These are phyloP conservation scores for Rhodotorula sp. DNA, from an alignment of 1,284 basidiomycete genomes.

Conservation along the genomic window DNA sequence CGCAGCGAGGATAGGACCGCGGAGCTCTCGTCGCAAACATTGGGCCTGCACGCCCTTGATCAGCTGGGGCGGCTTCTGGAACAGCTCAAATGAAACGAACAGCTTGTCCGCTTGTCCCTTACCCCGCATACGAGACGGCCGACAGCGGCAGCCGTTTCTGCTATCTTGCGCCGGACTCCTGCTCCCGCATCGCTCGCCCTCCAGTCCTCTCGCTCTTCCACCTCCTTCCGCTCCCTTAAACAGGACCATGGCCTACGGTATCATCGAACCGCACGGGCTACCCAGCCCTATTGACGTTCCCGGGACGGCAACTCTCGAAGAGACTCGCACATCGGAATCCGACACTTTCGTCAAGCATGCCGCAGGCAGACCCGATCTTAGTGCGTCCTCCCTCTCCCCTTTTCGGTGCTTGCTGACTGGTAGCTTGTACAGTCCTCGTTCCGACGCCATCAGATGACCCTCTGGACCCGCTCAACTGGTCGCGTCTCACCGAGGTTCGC, in stretches of 20 bases:
- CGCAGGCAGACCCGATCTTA: conserved; percentile 17
- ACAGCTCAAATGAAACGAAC: no score
- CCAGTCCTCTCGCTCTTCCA: background rate
- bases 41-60: no score
- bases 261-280: conserved; percentile 1
- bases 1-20: no score
- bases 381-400: background rate
- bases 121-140: no score
- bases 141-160: no score
- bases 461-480: conserved; percentile 44
- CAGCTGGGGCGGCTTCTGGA: no score
- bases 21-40: no score
- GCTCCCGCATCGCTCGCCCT: background rate
- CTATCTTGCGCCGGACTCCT: no score
- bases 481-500: conserved; percentile 2
- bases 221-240: no score
- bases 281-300: background rate
- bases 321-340: background rate
- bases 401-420: no score
- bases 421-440: conserved; percentile 8
- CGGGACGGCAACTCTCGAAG: conserved; percentile 9
- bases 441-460: conserved; percentile 29
- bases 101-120: no score
- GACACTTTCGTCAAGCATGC: conserved; percentile 20
- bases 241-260: conserved; percentile 10